Evolutionary conservation across 2,329 filamentous ascomycete species (phyloP).

Genomic region (Metarhizium sp.): DNA sequence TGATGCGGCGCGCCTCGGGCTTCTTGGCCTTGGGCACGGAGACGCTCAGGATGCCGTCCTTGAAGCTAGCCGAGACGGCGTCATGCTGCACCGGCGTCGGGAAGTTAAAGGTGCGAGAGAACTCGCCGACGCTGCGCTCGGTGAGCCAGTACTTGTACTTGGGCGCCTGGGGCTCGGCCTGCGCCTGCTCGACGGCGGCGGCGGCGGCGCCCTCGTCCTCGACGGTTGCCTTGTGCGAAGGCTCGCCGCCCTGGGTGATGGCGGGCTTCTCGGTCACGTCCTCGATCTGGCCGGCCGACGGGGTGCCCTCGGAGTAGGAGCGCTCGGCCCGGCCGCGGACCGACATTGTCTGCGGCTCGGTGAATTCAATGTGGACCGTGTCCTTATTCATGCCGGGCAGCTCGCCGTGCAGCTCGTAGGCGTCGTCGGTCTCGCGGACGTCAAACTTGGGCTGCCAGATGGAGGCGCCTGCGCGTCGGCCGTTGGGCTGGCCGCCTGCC

Average conservation of each 20-base stretch:
- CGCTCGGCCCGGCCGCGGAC: constrained; percentile 59
- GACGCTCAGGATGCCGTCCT: constrained; percentile 53
- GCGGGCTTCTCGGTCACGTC: constrained; percentile 17
- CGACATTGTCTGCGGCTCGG: constrained; percentile 57
- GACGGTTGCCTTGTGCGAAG: constrained; percentile 46
- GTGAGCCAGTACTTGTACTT: constrained; percentile 53
- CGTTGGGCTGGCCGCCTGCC: constrained; percentile 3
- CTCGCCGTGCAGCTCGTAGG: constrained; percentile 68
- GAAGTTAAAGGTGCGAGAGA: constrained; percentile 57
- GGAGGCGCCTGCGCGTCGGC: constrained; percentile 17
- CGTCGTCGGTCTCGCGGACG: constrained; percentile 52
- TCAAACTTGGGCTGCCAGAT: constrained; percentile 64
- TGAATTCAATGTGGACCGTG: constrained; percentile 65
- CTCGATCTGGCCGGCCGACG: constrained; percentile 33
- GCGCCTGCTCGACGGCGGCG: constrained; percentile 11
- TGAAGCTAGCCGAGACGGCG: constrained; percentile 47
- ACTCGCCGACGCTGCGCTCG: constrained; percentile 54
- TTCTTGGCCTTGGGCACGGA: constrained; percentile 36
- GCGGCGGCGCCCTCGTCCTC: constrained; percentile 38
- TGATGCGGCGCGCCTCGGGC: constrained; percentile 17
- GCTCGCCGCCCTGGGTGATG: constrained; percentile 25
- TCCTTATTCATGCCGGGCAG: constrained; percentile 64
- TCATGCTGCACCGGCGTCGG: constrained; percentile 50
- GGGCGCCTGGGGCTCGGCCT: constrained; percentile 9
- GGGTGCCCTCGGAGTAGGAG: constrained; percentile 36